Percentiles rank a stretch among this genome's conserved stretches.
These are phyloP conservation scores for Xylariaceae sp. DNA, from an alignment of 2,329 filamentous ascomycete species.

Conservation along the genomic window DNA sequence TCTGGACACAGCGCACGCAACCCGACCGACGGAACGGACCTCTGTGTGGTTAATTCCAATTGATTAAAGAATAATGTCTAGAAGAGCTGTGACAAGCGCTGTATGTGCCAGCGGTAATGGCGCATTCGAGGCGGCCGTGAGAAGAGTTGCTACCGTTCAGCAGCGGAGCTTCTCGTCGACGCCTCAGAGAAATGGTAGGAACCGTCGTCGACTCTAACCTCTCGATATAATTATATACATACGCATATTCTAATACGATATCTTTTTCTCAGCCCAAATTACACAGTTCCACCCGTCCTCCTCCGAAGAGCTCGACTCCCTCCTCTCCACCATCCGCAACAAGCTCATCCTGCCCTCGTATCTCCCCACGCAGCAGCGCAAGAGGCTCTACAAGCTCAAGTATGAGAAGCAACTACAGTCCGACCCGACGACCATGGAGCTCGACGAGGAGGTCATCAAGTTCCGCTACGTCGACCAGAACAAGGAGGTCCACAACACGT, in stretches of 20 bases:
- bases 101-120: conserved; percentile 24
- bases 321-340: conserved; percentile 49
- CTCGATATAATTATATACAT: not conserved
- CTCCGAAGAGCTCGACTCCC: conserved; percentile 47
- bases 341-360: conserved; percentile 59
- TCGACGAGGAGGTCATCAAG: conserved; percentile 51
- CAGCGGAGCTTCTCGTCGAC: conserved; percentile 29
- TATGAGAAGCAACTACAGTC: conserved; percentile 45
- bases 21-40: not conserved
- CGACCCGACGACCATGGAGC: conserved; percentile 53
- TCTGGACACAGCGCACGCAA: not conserved
- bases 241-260: not conserved
- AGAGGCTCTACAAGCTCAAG: conserved; percentile 46
- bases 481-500: conserved; percentile 37
- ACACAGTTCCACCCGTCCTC: conserved; percentile 48
- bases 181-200: conserved; percentile 26
- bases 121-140: conserved; percentile 23
- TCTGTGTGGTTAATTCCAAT: not conserved
- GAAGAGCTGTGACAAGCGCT: conserved; percentile 27
- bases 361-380: conserved; percentile 48
- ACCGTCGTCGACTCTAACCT: no score
- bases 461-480: conserved; percentile 41
- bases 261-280: conserved; percentile 27
- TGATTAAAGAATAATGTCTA: conserved; percentile 25
- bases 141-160: conserved; percentile 23